Percentiles rank a stretch among this genome's conserved stretches.
Conservation (phyloP, 2,329 filamentous ascomycete species). For the Aciculosporium take region DNA sequence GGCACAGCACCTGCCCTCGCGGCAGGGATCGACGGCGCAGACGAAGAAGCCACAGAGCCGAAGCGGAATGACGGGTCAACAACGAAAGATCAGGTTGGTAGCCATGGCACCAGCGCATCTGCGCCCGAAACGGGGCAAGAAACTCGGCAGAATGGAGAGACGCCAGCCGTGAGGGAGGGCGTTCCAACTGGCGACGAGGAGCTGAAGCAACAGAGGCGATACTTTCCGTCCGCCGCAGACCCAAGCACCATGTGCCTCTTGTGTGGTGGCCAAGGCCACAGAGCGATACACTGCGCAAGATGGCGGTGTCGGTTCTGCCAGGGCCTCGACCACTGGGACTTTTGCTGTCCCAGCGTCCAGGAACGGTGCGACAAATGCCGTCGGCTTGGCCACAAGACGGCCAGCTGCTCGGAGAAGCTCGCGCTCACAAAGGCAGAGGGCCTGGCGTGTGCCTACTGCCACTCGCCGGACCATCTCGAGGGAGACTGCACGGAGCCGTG, state of each 20-base stretch:
- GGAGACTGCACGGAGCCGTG: slow-evolving; percentile 45
- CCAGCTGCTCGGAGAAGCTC: slow-evolving; percentile 42
- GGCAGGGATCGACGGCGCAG: not conserved
- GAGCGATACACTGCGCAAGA: slow-evolving; percentile 28
- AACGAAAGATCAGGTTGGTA: slow-evolving; percentile 2
- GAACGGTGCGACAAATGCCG: slow-evolving; percentile 45
- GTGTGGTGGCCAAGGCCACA: slow-evolving; percentile 37
- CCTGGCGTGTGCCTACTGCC: slow-evolving; percentile 47
- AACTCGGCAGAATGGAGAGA: not conserved
- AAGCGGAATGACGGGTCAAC: not conserved
- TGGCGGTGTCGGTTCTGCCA: slow-evolving; percentile 35
- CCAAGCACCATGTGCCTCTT: slow-evolving; percentile 33
- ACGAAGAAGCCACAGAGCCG: not conserved
- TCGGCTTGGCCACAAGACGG: slow-evolving; percentile 42
- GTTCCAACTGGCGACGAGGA: slow-evolving; percentile 20
- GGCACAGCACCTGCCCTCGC: not conserved
- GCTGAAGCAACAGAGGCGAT: slow-evolving; percentile 26
- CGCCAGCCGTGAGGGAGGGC: slow-evolving; percentile 9
- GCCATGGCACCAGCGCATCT: slow-evolving; percentile 1
- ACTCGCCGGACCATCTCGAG: slow-evolving; percentile 41
- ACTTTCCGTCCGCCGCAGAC: slow-evolving; percentile 36
- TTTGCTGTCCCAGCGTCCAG: slow-evolving; percentile 33
- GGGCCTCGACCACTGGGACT: slow-evolving; percentile 30
- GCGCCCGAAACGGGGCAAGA: not conserved
- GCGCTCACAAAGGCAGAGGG: slow-evolving; percentile 35